These are phyloP conservation scores for Fusarium sarcochroum DNA, from an alignment of 2,329 filamentous ascomycete genomes.

Conservation along the genomic window DNA sequence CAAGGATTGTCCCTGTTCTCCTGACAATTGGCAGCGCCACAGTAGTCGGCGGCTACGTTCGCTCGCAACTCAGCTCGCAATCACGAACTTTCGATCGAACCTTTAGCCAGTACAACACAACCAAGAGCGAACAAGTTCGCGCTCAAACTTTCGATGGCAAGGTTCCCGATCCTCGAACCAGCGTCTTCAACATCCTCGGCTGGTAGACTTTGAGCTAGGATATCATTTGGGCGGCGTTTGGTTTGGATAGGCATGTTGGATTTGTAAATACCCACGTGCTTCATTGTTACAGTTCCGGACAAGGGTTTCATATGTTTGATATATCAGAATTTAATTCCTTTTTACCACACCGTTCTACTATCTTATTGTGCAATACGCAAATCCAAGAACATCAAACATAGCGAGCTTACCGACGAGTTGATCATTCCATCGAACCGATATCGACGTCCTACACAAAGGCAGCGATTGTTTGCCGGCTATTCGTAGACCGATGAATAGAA, in stretches of 20 bases:
- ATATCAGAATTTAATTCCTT: too few relatives aligned
- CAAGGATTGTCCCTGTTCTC: constrained; percentile 44
- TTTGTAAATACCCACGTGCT: background rate
- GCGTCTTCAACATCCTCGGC: constrained; percentile 27
- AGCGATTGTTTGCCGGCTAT: too few relatives aligned
- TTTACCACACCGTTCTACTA: too few relatives aligned
- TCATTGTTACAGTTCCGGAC: too few relatives aligned
- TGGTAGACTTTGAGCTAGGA: constrained; percentile 16
- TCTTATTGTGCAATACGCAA: too few relatives aligned
- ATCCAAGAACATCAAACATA: too few relatives aligned
- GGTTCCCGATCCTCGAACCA: constrained; percentile 7
- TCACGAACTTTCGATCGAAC: constrained; percentile 42
- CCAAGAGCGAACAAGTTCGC: constrained; percentile 41
- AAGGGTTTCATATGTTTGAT: too few relatives aligned
- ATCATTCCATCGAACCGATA: too few relatives aligned
- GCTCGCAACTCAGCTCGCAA: constrained; percentile 33
- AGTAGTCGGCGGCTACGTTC: constrained; percentile 29
- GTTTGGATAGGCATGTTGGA: constrained; percentile 10
- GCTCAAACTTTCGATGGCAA: constrained; percentile 16
- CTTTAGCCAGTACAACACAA: constrained; percentile 44
- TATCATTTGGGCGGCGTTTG: constrained; percentile 25
- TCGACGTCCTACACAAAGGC: too few relatives aligned
- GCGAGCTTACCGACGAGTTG: too few relatives aligned
- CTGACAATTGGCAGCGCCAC: constrained; percentile 44
- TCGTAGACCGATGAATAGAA: too few relatives aligned